phyloP scores from a whole-genome alignment of 1,139 yeast genomes.

The Pichia sp. region DNA sequence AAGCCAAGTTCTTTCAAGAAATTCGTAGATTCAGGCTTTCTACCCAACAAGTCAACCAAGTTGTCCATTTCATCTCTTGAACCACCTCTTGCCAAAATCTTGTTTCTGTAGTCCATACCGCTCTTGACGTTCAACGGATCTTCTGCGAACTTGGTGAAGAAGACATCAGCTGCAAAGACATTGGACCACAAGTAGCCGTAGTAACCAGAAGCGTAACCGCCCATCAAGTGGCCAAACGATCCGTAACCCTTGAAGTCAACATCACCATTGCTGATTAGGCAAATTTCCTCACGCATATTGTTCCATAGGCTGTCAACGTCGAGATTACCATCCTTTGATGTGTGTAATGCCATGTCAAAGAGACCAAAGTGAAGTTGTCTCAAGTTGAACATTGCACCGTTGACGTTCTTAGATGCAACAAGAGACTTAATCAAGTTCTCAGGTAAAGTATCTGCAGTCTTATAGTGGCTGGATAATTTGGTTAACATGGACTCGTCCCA shows the following conservation, averaged over 20 bases:
- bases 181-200: constrained; percentile 83
- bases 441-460: constrained; percentile 47
- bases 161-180: constrained; percentile 81
- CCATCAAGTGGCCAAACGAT: constrained; percentile 77
- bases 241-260: constrained; percentile 57
- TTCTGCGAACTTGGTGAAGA: constrained; percentile 58
- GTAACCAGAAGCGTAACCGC: constrained; percentile 82
- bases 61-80: constrained; percentile 60
- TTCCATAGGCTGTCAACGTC: constrained; percentile 59
- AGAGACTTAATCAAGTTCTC: constrained; percentile 55
- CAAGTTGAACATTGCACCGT: constrained; percentile 61
- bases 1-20: constrained; percentile 59
- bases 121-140: constrained; percentile 58
- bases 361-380: constrained; percentile 74
- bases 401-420: constrained; percentile 63
- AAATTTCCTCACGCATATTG: constrained; percentile 48
- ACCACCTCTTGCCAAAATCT: constrained; percentile 66
- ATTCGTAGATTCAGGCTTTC: constrained; percentile 67
- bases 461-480: constrained; percentile 57
- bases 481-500: constrained; percentile 64
- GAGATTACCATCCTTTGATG: constrained; percentile 36
- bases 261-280: constrained; percentile 51
- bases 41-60: constrained; percentile 60
- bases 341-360: constrained; percentile 69
- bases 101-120: constrained; percentile 66